phyloP scores from a whole-genome alignment of 805 yeast genomes.

The Lipomyces orientalis region DNA sequence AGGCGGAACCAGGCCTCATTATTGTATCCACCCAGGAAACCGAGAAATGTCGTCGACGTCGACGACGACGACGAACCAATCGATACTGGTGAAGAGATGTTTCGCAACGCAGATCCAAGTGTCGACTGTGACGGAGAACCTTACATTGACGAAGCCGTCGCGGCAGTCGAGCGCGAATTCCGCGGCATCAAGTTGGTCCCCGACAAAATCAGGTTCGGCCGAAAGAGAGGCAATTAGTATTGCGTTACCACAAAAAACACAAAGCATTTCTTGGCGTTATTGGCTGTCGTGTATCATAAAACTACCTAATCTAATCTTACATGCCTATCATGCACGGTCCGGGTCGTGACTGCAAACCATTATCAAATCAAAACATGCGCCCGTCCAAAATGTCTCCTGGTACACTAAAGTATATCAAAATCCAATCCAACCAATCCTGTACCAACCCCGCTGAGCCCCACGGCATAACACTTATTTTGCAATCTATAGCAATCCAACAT shows the following conservation, averaged over 20 bases:
- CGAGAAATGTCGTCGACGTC: background rate
- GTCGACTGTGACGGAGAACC: slow-evolving; percentile 15
- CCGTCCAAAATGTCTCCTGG: background rate
- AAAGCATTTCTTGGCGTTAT: background rate
- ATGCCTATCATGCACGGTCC: background rate
- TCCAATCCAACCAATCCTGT: background rate
- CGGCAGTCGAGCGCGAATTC: slow-evolving; percentile 11
- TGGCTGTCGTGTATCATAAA: background rate
- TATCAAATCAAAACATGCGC: background rate
- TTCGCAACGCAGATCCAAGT: background rate
- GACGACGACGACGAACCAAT: background rate
- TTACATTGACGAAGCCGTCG: slow-evolving; percentile 20
- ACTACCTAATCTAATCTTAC: background rate
- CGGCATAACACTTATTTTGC: background rate
- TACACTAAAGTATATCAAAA: too few relatives aligned
- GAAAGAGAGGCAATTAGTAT: background rate
- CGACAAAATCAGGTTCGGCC: slow-evolving; percentile 28
- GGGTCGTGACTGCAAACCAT: background rate
- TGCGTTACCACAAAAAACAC: background rate
- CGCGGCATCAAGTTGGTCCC: slow-evolving; percentile 20
- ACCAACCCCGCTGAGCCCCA: background rate
- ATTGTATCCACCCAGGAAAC: slow-evolving; percentile 7
- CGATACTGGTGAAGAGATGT: background rate
- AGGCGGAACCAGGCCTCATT: slow-evolving; percentile 29
- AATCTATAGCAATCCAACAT: slow-evolving; percentile 16